These are phyloP conservation scores for Cyberlindnera subsufficiens DNA, from an alignment of 805 yeast species.

Conservation along the genomic window DNA sequence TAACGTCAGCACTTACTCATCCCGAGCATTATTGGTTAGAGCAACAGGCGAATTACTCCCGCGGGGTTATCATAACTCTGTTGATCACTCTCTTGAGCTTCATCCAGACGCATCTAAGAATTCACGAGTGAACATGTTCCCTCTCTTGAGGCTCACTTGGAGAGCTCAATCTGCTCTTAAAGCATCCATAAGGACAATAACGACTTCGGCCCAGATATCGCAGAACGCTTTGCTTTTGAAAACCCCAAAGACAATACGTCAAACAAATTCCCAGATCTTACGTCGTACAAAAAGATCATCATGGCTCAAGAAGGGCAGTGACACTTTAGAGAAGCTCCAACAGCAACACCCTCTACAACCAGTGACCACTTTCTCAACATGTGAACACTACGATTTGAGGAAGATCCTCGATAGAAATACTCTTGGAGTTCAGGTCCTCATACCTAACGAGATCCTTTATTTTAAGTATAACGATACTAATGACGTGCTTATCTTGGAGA, in stretches of 20 bases:
- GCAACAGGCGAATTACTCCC: too few species aligned
- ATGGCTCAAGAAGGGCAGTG: slow-evolving; percentile 3
- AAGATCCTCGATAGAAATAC: slow-evolving; percentile 29
- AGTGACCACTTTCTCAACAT: slow-evolving; percentile 66
- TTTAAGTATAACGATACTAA: slow-evolving; percentile 35
- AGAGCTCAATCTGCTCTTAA: too few species aligned
- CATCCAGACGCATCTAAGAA: too few species aligned
- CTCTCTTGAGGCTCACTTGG: too few species aligned
- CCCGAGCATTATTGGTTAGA: too few species aligned
- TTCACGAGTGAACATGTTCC: too few species aligned
- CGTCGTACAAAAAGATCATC: slow-evolving; percentile 10
- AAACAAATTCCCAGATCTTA: slow-evolving; percentile 6
- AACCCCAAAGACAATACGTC: slow-evolving; percentile 7
- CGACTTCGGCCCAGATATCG: not conserved
- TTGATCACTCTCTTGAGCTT: too few species aligned
- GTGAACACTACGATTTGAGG: slow-evolving; percentile 63
- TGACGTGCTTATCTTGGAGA: slow-evolving; percentile 64
- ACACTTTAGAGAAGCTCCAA: slow-evolving; percentile 3
- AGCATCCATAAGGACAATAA: too few species aligned
- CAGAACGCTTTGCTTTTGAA: not conserved
- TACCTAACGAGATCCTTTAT: slow-evolving; percentile 65
- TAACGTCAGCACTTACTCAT: too few species aligned
- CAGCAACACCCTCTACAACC: slow-evolving; percentile 25
- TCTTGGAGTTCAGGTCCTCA: slow-evolving; percentile 30
- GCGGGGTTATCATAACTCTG: too few species aligned